Base-by-base conservation (phyloP, 1,284 basidiomycete genomes). In the Omphalotus olearius region DNA sequence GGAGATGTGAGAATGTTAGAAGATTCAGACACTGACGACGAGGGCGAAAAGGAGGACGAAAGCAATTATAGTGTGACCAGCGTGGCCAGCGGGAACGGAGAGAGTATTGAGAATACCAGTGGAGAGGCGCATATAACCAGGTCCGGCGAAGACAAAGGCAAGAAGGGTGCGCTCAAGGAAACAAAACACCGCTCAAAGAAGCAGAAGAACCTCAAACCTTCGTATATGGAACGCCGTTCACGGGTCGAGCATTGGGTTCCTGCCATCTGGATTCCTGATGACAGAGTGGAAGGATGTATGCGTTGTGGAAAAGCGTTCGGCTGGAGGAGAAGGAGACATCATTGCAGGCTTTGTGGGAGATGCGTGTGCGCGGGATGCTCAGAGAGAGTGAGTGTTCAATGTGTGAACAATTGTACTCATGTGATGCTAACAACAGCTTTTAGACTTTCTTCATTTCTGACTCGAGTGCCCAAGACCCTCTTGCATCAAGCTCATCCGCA, bases 241-340 rank as follows among this genome's bases (percentile, higher is more conserved):
- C 79, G 75, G 56, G 83, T 95, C 35, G 91, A 95, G 44, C 87
- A 91, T 66, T 96, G 93, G 71, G 83, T 91, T 1, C 92, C 93
- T 3, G 89, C 94, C 0, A 82, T 96, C 9, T 97, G 93, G 93
- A 85, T 95, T 14, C 92, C 93, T 0, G 93, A 97, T 64, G 82
- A 81, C 52, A 87, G 81, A 62, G 85, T 89, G 6, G 79, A 82
- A 55, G 76, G 77, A 40, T 97, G 93, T 66, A 91, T 91, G 88
- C 76, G 88, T 11, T 97, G 93, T 63, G 80, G 80, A 10, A 73
- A 80, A 47, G 60, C 75, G 18, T 97, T 97, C 67, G 86, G 88
- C 4, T 84, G 93, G 75, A 79, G 89, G 65, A 75, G 91, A 55
- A 71, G 94, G 58, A 77, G 90, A 60, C 93, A 97, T 65, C 93